Percentiles rank a stretch among this genome's conserved stretches.
Evolutionary conservation across 2,329 filamentous ascomycete genomes (phyloP).

Genomic region (Neofusicoccum umdonicola): DNA sequence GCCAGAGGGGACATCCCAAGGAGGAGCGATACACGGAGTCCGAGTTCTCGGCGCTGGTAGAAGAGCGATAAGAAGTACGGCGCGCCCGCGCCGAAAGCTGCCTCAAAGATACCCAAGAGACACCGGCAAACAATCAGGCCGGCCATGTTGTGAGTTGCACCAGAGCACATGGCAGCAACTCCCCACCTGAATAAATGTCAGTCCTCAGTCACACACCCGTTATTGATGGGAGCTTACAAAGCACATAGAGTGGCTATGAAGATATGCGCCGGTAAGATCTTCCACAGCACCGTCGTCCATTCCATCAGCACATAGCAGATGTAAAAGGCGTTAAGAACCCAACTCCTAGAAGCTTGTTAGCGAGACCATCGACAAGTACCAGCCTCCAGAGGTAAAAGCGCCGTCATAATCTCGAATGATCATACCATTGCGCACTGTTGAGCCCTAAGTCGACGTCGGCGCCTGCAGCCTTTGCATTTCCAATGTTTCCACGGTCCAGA

Average conservation of each 20-base stretch:
- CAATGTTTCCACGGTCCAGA: slow-evolving; percentile 28
- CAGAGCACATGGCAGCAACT: slow-evolving; percentile 20
- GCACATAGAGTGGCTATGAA: slow-evolving; percentile 22
- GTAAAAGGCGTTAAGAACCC: slow-evolving; percentile 62
- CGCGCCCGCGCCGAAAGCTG: slow-evolving; percentile 18
- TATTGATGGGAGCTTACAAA: slow-evolving; percentile 4
- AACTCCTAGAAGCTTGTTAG: slow-evolving; percentile 34
- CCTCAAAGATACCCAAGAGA: slow-evolving; percentile 32
- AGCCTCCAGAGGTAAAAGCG: neutral
- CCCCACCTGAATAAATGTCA: slow-evolving; percentile 20
- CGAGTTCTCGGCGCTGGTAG: slow-evolving; percentile 34
- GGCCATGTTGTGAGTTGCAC: neutral
- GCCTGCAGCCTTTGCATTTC: slow-evolving; percentile 43
- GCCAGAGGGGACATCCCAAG: slow-evolving; percentile 32
- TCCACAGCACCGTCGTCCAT: slow-evolving; percentile 35
- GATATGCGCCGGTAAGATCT: slow-evolving; percentile 25
- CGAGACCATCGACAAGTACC: neutral
- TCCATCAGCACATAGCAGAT: slow-evolving; percentile 41
- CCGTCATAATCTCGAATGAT: neutral
- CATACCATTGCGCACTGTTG: slow-evolving; percentile 55
- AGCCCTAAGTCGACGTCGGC: slow-evolving; percentile 25
- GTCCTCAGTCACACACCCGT: neutral
- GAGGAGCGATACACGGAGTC: slow-evolving; percentile 29
- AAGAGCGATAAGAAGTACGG: slow-evolving; percentile 35
- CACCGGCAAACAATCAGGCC: slow-evolving; percentile 12